Conservation (phyloP, 257 asterid species). For the Solanum neorickii region DNA sequence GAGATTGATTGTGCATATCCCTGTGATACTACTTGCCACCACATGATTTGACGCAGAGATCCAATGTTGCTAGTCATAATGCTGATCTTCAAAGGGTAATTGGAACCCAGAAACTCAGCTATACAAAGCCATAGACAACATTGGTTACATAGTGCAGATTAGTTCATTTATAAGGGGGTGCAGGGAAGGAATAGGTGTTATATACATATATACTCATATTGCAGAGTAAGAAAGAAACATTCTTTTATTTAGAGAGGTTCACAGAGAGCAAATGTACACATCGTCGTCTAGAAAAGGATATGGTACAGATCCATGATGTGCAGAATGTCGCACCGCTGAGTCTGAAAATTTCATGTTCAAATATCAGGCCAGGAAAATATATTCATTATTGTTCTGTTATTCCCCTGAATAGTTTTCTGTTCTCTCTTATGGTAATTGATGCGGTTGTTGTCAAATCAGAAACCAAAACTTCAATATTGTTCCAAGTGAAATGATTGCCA, state of each 20-base stretch:
- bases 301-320: background rate
- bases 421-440: background rate
- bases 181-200: background rate
- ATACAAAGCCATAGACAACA: background rate
- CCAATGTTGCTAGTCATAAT: background rate
- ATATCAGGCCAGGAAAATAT: background rate
- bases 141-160: background rate
- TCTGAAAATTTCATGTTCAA: background rate
- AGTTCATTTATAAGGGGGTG: background rate
- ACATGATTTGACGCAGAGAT: slow-evolving; percentile 22
- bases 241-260: background rate
- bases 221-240: background rate
- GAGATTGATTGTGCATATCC: slow-evolving; percentile 88
- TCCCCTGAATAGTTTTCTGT: background rate
- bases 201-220: background rate
- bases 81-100: background rate
- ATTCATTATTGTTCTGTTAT: background rate
- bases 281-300: background rate
- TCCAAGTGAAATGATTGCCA: background rate
- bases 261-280: background rate
- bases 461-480: background rate
- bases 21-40: slow-evolving; percentile 62
- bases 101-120: slow-evolving; percentile 4
- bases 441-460: background rate
- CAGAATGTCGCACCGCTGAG: background rate